These are phyloP conservation scores for Vigna reflexopilosa DNA, from an alignment of 306 rosid genomes.

Conservation along the genomic window DNA sequence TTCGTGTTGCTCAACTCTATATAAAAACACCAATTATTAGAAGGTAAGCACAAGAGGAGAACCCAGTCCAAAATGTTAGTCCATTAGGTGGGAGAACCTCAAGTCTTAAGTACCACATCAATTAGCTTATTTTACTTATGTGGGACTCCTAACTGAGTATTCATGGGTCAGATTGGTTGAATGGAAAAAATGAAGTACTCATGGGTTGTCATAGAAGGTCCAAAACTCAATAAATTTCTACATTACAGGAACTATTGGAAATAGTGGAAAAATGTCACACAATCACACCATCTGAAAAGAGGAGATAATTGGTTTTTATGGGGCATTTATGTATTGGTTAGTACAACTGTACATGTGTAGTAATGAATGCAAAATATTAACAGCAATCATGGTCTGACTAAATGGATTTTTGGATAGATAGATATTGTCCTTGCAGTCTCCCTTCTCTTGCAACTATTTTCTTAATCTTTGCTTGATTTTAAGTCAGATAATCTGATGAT, in stretches of 20 bases:
- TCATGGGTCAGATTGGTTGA: no score
- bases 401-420: not conserved
- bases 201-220: not conserved
- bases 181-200: not conserved
- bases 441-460: not conserved
- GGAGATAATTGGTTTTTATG: conserved; percentile 8
- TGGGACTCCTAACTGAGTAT: no score
- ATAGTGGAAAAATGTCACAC: not conserved
- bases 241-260: not conserved
- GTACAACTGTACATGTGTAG: not conserved
- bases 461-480: not conserved
- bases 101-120: no score
- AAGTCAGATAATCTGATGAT: not conserved
- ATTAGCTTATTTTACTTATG: no score
- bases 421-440: conserved; percentile 8
- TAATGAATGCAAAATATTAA: conserved; percentile 25
- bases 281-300: not conserved
- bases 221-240: conserved; percentile 15
- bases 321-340: conserved; percentile 15
- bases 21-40: no score
- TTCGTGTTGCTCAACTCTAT: no score
- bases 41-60: no score
- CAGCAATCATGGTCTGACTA: not conserved
- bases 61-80: no score
- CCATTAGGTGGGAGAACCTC: no score